Base-by-base conservation (phyloP, 345 rosid species). In the Syzygium aromaticum region DNA sequence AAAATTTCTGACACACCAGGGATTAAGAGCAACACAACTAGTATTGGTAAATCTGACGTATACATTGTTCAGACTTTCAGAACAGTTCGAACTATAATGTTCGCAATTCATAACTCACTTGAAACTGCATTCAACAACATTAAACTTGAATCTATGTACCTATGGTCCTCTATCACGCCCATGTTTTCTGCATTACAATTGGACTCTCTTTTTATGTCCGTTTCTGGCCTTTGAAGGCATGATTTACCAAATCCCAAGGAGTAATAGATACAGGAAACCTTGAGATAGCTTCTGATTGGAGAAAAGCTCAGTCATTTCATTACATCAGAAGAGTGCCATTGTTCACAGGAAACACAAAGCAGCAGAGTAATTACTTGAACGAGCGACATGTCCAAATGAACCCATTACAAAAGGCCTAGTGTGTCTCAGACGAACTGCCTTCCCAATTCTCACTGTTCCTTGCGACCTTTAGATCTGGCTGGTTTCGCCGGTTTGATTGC, bases 401-500 rank as follows among this genome's bases (percentile, higher is more conserved):
- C 25, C 80, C 22, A 3, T 33, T 17, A 33, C 80, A 19, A 17
- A 73, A 33, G 38, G 3, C 46, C 49, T 40, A 19, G 27, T 21
- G 38, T 33, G 80, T 38, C 49, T 73, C 80, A 30, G 54, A 13
- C 54, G 53, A 54, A 83, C 54, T 11, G 38, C 57, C 40, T 33
- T 51, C 46, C 49, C 13, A 3, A 73, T 40, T 21, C 86, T 88
- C 86, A 88, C 87, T 78, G 85, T 59, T 28, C 94, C 88, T 96
- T 96, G 38, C 89, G 91, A 2, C 94, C 89, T 89, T 94, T 94
- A 22, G 96, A 91, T 92, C 93, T 93, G 40, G 92, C 89, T 84
- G 98, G 94, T 89, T 89, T 96, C 78, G 90, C 90, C 16, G 98
- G 98, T 87, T 92, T 93, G 82, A 98, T 88, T 57, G 95, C 56